Base-by-base conservation (phyloP, 1,284 basidiomycete genomes). In the Puccinia polysora region DNA sequence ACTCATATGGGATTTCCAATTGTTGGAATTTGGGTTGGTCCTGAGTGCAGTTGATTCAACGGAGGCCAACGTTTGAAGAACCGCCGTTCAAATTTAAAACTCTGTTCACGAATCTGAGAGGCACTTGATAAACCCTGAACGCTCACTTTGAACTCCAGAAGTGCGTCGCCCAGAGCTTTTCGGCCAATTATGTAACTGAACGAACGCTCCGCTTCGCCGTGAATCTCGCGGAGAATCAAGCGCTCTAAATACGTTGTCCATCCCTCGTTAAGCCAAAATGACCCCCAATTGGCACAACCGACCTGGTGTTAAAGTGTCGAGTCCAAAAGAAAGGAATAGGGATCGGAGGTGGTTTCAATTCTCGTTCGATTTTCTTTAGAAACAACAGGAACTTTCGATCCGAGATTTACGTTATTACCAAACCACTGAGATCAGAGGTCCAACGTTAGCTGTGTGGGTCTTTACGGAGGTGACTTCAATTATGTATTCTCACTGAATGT, bases 161-260 rank as follows among this genome's bases (percentile, higher is more conserved):
- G 82, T 23, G 88, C 87, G 74, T 90, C 88, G 53, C 84, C 81
- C 32, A 97, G 83, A 0, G 84, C 84, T 76, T 90, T 89, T 53
- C 84, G 81, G 25, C 92, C 91, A 74, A 90, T 88, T 74, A 90
- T 82, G 79, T 84, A 91, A 40, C 86, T 86, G 78, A 93, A 92
- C 14, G 87, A 90, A 40, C 95, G 88, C 73, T 90, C 86, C 0
- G 88, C 86, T 18, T 89, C 85, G 0, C 88, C 85, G 78, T 94
- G 87, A 0, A 95, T 82, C 63, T 84, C 82, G 75, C 88, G 83
- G 49, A 89, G 86, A 43, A 96, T 83, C 8, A 96, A 82, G 25
- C 93, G 86, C 80, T 98, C 95, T 60, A 91, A 88, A 79, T 94
- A 97, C 0, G 91, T 94, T 38, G 93, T 96, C 88, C 90, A 96